A percentile compares a stretch with the other conserved stretches of the same genome.
phyloP scores from a whole-genome alignment of 2,329 filamentous ascomycete genomes.

The Scedosporium dehoogii region DNA sequence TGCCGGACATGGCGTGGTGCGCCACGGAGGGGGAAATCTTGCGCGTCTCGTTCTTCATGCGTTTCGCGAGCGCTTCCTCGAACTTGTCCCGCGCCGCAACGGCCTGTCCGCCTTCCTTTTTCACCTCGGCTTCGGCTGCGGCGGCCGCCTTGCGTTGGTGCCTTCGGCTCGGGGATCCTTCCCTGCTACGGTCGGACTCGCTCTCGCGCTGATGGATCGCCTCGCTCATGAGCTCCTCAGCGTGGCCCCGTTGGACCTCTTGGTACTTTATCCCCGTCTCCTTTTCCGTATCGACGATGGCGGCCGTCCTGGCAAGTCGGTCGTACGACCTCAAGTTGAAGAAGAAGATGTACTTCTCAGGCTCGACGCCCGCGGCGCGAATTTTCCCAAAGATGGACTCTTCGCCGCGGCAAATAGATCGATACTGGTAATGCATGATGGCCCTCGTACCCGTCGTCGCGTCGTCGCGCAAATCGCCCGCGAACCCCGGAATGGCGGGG shows the following conservation, averaged over 20 bases:
- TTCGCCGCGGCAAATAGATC: slow-evolving; percentile 84
- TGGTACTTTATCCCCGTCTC: slow-evolving; percentile 75
- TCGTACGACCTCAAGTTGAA: slow-evolving; percentile 94
- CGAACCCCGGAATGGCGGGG: slow-evolving; percentile 86
- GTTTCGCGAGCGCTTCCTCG: slow-evolving; percentile 33
- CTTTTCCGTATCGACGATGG: slow-evolving; percentile 65
- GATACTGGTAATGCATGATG: slow-evolving; percentile 99
- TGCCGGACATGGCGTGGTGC: slow-evolving; percentile 70
- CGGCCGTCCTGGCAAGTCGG: slow-evolving; percentile 73
- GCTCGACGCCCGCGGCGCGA: slow-evolving; percentile 62
- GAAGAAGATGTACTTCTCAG: slow-evolving; percentile 72
- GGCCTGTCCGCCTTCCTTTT: slow-evolving; percentile 36
- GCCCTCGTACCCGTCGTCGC: slow-evolving; percentile 79
- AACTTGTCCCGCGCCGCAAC: slow-evolving; percentile 41
- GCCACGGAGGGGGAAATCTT: slow-evolving; percentile 44
- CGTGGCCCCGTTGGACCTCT: slow-evolving; percentile 77
- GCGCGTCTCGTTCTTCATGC: slow-evolving; percentile 23
- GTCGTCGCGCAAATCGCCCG: slow-evolving; percentile 75
- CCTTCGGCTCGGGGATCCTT: slow-evolving; percentile 19
- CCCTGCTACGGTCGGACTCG: slow-evolving; percentile 36
- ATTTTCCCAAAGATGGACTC: slow-evolving; percentile 84
- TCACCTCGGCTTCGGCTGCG: slow-evolving; percentile 24
- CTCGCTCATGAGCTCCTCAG: slow-evolving; percentile 75
- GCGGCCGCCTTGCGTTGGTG: slow-evolving; percentile 15
- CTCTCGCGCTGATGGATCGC: slow-evolving; percentile 54